These are phyloP conservation scores for Brassica juncea DNA, from an alignment of 345 rosid genomes.

Conservation along the genomic window DNA sequence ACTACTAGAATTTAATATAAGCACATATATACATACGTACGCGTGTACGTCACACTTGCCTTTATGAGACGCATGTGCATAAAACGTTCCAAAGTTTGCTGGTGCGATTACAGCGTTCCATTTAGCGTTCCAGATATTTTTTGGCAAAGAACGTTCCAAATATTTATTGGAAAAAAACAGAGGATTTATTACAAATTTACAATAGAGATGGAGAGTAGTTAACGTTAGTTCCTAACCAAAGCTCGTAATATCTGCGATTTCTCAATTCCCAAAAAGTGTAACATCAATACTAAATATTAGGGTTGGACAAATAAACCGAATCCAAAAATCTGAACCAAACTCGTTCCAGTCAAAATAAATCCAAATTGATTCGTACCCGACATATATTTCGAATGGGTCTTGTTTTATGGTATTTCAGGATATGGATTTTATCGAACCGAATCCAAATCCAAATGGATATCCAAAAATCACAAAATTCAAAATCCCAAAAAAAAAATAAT, in stretches of 20 bases:
- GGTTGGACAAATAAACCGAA: too few species aligned
- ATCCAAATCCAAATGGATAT: too few species aligned
- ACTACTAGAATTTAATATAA: neutral
- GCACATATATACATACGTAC: neutral
- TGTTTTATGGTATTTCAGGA: too few species aligned
- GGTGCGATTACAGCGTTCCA: constrained; percentile 5
- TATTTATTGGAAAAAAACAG: neutral
- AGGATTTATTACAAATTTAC: neutral
- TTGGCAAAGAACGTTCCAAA: neutral
- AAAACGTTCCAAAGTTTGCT: constrained; percentile 3
- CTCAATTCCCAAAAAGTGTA: neutral
- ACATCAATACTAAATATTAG: neutral
- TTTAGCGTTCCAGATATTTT: neutral
- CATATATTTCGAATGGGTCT: too few species aligned
- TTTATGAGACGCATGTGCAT: constrained; percentile 27
- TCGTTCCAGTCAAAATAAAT: too few species aligned
- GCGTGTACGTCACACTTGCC: constrained; percentile 5
- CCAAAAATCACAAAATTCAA: too few species aligned
- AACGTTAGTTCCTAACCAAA: neutral
- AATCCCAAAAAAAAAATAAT: too few species aligned
- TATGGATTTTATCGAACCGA: too few species aligned
- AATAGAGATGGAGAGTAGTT: neutral
- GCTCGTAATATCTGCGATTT: neutral
- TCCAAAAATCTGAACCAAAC: too few species aligned
- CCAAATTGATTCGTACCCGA: too few species aligned